Base-by-base conservation (phyloP, 1,284 basidiomycete genomes). In the Tylopilus sp. region DNA sequence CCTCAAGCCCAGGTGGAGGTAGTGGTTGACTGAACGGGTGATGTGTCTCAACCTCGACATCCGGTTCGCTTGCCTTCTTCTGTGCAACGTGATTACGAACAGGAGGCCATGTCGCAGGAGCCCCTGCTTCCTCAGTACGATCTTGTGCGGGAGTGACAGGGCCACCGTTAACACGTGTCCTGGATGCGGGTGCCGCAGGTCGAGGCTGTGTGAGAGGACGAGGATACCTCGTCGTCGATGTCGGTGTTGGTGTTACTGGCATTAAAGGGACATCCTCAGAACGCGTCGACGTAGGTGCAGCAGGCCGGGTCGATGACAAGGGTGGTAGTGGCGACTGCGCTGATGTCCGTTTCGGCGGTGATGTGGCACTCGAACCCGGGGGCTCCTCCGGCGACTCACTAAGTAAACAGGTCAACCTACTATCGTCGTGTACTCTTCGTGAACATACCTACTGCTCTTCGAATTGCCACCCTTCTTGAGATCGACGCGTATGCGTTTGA, bases 11-110 rank as follows among this genome's bases (percentile, higher is more conserved):
- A 24, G 58, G 22, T 12, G 15, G 57, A 4, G 53, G 19, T 52
- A 55, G 58, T 0, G 44, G 22, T 32, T 74, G 77, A 57, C 69
- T 73, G 41, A 77, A 78, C 29, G 73, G 10, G 51, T 76, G 77
- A 36, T 67, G 72, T 44, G 22, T 22, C 6, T 57, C n/a, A 22
- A 36, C 60, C 22, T 44, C 32, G 47, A 15, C 54, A 22, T 33
- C 57, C 38, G 38, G 47, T 36, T 22, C 38, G n/a, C 19, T 65
- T 36, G 36, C 33, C 36, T 38, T 55, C 29, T 6, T 60, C 22
- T 15, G 53, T 57, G 64, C 60, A 41, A 56, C 19, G 9, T 2
- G 58, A 13, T 44, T 26, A 24, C 72, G 72, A 52, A 16, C n/a
- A 1, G 72, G 77, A n/a, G 77, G 75, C 74, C 72, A 77, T 32